phyloP scores from a whole-genome alignment of 2,329 filamentous ascomycete species.

The Trichoderma asperellum region DNA sequence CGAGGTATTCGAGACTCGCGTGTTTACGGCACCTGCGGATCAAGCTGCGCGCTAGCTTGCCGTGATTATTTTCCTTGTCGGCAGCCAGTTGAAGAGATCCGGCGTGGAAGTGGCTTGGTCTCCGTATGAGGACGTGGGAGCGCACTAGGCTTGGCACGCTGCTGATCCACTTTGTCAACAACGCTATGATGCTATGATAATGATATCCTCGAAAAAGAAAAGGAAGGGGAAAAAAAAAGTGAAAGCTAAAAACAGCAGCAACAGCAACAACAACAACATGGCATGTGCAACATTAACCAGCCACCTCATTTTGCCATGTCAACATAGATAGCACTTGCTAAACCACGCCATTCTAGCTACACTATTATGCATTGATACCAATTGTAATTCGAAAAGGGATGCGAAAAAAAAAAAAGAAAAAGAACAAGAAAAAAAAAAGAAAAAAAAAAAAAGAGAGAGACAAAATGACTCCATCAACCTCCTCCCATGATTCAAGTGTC shows the following conservation, averaged over 20 bases:
- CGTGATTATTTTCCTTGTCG: not conserved
- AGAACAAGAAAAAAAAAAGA: no score
- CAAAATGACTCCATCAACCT: not conserved
- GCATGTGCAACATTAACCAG: not conserved
- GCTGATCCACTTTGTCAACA: constrained; percentile 8
- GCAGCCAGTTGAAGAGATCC: not conserved
- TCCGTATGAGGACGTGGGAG: not conserved
- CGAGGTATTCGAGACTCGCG: constrained; percentile 4
- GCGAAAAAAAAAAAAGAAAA: not conserved
- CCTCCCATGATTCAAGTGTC: constrained; percentile 3
- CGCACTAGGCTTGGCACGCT: not conserved
- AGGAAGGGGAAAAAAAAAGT: not conserved
- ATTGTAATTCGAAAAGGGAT: not conserved
- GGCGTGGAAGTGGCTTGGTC: not conserved
- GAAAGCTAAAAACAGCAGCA: not conserved
- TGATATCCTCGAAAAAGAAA: not conserved
- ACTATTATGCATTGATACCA: not conserved
- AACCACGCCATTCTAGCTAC: not conserved
- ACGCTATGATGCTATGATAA: constrained; percentile 1
- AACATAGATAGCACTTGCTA: not conserved
- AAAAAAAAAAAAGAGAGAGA: not conserved
- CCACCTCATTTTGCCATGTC: not conserved
- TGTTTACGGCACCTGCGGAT: constrained; percentile 24
- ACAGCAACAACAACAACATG: not conserved
- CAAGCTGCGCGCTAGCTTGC: constrained; percentile 13